A percentile compares a stretch with the other conserved stretches of the same genome.
phyloP scores from a whole-genome alignment of 345 rosid species.

The Gossypium stocksii region DNA sequence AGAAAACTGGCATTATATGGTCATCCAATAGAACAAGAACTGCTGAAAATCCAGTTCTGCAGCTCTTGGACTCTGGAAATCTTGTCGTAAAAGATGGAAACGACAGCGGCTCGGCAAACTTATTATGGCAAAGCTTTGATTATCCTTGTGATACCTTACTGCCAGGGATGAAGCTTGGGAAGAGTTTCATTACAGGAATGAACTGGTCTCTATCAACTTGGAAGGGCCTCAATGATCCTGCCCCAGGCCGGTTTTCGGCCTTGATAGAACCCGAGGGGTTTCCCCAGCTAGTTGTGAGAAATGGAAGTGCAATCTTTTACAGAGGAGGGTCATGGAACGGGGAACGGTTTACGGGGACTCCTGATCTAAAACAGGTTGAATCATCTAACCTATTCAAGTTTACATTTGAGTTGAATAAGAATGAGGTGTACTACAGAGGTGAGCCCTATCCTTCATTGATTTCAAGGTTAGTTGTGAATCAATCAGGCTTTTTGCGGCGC shows the following conservation, averaged over 20 bases:
- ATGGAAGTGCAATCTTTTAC: conserved; percentile 1
- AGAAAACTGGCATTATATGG: conserved; percentile 20
- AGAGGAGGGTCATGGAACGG: conserved; percentile 39
- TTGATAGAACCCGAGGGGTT: neutral
- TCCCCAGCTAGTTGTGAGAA: conserved; percentile 8
- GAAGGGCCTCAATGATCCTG: conserved; percentile 42
- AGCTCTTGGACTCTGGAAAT: conserved; percentile 43
- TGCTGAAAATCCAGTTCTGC: conserved; percentile 25
- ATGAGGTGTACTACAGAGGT: conserved; percentile 30
- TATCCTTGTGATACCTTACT: conserved; percentile 39
- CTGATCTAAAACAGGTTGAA: conserved; percentile 23
- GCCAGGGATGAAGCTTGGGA: conserved; percentile 43
- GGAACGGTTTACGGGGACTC: conserved; percentile 34
- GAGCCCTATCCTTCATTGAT: neutral
- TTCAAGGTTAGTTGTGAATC: neutral
- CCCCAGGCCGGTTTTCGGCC: neutral
- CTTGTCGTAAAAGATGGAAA: conserved; percentile 27
- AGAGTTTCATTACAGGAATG: conserved; percentile 26
- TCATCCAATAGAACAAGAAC: conserved; percentile 17
- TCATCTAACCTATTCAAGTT: neutral
- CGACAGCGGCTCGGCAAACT: neutral
- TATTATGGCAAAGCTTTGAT: conserved; percentile 47
- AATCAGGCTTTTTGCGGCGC: neutral
- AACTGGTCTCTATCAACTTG: conserved; percentile 35
- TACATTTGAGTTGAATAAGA: conserved; percentile 6